Evolutionary conservation across 805 yeast species (phyloP).

Genomic region (Hanseniaspora clermontiae): DNA sequence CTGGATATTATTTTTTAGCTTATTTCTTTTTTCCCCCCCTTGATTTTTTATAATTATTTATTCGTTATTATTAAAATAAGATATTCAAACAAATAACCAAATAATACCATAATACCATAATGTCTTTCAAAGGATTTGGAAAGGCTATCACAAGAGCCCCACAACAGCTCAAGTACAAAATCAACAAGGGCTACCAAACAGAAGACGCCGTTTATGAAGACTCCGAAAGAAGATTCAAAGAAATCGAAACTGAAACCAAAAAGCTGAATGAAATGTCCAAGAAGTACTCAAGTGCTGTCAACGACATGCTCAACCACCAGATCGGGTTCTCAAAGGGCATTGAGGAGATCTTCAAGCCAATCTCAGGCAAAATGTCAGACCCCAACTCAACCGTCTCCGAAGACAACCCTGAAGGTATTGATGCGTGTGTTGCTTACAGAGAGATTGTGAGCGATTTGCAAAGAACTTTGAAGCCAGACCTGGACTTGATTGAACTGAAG

Average conservation of each 20-base stretch:
- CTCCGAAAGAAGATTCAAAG: conserved; percentile 93
- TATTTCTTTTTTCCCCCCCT: too few species aligned
- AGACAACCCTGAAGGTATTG: conserved; percentile 92
- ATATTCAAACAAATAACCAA: too few species aligned
- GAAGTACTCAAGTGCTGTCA: conserved; percentile 81
- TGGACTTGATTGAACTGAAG: conserved; percentile 80
- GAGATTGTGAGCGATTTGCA: conserved; percentile 79
- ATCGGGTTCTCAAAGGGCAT: conserved; percentile 90
- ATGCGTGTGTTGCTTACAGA: conserved; percentile 84
- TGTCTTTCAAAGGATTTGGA: conserved; percentile 83
- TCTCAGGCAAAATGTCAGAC: conserved; percentile 81
- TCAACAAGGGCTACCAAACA: conserved; percentile 74
- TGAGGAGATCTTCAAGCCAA: conserved; percentile 92
- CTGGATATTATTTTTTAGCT: too few species aligned
- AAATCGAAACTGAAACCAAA: conserved; percentile 79
- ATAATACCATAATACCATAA: conserved; percentile 19
- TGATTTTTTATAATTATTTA: too few species aligned
- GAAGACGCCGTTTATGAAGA: conserved; percentile 81
- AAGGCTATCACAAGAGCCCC: conserved; percentile 81
- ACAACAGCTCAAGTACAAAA: conserved; percentile 75
- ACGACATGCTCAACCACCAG: conserved; percentile 86
- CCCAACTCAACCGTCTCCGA: conserved; percentile 78
- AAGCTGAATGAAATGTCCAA: conserved; percentile 80
- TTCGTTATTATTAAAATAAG: too few species aligned
- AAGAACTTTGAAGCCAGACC: conserved; percentile 76